phyloP scores from a whole-genome alignment of 2,329 filamentous ascomycete genomes.

The Curvularia verruculosa region DNA sequence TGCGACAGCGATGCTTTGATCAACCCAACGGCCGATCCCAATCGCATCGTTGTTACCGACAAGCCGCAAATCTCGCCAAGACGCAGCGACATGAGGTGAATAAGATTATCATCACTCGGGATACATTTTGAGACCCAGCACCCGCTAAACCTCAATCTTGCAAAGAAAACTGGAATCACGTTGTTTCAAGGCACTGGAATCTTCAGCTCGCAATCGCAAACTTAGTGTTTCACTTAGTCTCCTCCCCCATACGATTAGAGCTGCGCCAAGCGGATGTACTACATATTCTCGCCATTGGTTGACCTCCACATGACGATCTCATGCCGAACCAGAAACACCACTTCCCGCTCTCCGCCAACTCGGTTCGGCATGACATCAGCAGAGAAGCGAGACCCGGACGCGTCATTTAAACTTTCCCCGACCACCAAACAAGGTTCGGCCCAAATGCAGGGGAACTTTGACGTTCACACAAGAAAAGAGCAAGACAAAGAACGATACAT shows the following conservation, averaged over 20 bases:
- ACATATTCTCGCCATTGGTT: neutral
- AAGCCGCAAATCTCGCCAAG: neutral
- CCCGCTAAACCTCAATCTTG: neutral
- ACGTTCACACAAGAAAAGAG: neutral
- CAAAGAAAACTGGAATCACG: neutral
- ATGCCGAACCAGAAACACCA: neutral
- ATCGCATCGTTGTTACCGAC: neutral
- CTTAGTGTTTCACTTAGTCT: neutral
- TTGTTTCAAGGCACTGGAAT: neutral
- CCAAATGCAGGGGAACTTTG: neutral
- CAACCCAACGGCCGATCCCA: neutral
- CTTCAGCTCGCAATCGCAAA: neutral
- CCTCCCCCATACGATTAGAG: neutral
- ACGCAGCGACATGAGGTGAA: neutral
- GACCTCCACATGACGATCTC: neutral
- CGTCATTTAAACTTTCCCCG: neutral
- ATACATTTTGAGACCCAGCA: neutral
- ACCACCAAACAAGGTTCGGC: neutral
- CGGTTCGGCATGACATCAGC: neutral
- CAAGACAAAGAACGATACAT: neutral
- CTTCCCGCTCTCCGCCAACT: neutral
- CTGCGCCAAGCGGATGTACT: neutral
- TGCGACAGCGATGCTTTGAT: neutral
- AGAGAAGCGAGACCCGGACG: neutral
- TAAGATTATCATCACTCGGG: neutral